A percentile compares a stretch with the other conserved stretches of the same genome.
phyloP scores from a whole-genome alignment of 2,329 filamentous ascomycete species.

The Fusarium sp. region DNA sequence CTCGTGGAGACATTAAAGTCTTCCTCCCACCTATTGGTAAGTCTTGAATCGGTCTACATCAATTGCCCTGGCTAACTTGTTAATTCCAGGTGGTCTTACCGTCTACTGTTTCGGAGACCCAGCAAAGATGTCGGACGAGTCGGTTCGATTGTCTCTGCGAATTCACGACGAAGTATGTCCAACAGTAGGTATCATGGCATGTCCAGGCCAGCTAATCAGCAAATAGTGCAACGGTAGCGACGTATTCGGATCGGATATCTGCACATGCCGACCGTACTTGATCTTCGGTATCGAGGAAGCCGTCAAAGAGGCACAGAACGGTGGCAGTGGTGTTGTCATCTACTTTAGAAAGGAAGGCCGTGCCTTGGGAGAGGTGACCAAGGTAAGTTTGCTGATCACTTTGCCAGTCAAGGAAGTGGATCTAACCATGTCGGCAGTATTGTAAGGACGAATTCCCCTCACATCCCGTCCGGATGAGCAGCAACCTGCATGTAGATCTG shows the following conservation, averaged over 20 bases:
- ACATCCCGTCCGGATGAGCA: background rate
- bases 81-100: conserved; percentile 76
- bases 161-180: conserved; percentile 74
- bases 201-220: conserved; percentile 20
- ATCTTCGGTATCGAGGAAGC: conserved; percentile 98
- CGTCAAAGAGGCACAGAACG: conserved; percentile 95
- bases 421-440: conserved; percentile 41
- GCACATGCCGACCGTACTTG: conserved; percentile 94
- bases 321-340: conserved; percentile 93
- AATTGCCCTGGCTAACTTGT: conserved; percentile 22
- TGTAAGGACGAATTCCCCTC: conserved; percentile 29
- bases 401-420: background rate
- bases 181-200: background rate
- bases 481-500: conserved; percentile 17
- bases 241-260: conserved; percentile 98
- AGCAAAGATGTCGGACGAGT: conserved; percentile 90
- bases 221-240: conserved; percentile 89
- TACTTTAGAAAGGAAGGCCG: conserved; percentile 99
- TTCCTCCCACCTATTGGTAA: conserved; percentile 92
- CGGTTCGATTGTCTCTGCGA: conserved; percentile 82
- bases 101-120: conserved; percentile 98
- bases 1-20: conserved; percentile 91
- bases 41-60: conserved; percentile 4
- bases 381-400: conserved; percentile 67
- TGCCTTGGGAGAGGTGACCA: conserved; percentile 94